These are phyloP conservation scores for Fusarium domesticum DNA, from an alignment of 2,329 filamentous ascomycete species.

Conservation along the genomic window DNA sequence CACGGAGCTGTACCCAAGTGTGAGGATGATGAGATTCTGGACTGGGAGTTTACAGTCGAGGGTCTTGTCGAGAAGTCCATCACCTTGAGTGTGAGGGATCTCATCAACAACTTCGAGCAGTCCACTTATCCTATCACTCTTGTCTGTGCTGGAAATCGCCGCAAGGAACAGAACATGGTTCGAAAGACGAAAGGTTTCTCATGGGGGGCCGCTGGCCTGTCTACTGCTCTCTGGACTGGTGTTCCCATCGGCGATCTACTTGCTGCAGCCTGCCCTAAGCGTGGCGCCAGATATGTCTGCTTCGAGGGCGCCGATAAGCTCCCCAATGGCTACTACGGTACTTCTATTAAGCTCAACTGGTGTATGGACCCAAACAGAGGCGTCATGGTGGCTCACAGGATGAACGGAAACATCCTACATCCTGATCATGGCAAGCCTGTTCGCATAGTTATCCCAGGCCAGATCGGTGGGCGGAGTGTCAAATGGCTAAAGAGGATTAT, in stretches of 20 bases:
- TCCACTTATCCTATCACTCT: constrained; percentile 83
- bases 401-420: constrained; percentile 79
- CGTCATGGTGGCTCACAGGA: constrained; percentile 82
- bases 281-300: constrained; percentile 76
- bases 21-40: constrained; percentile 65
- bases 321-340: constrained; percentile 86
- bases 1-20: constrained; percentile 81
- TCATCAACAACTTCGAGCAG: constrained; percentile 73
- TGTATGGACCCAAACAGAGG: constrained; percentile 78
- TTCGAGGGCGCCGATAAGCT: constrained; percentile 88
- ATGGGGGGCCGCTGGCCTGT: constrained; percentile 85
- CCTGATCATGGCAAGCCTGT: constrained; percentile 87
- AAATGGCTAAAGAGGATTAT: constrained; percentile 88
- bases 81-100: constrained; percentile 66
- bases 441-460: constrained; percentile 79
- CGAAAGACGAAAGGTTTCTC: constrained; percentile 92
- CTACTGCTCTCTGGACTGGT: constrained; percentile 85
- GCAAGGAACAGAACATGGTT: constrained; percentile 90
- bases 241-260: constrained; percentile 72
- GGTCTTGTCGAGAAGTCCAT: constrained; percentile 79
- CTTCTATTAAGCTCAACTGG: constrained; percentile 84
- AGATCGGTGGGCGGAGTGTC: constrained; percentile 88
- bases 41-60: constrained; percentile 82
- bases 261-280: constrained; percentile 61
- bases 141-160: constrained; percentile 86